Evolutionary conservation across 2,329 filamentous ascomycete species (phyloP).

Genomic region (Madurella mycetomatis): DNA sequence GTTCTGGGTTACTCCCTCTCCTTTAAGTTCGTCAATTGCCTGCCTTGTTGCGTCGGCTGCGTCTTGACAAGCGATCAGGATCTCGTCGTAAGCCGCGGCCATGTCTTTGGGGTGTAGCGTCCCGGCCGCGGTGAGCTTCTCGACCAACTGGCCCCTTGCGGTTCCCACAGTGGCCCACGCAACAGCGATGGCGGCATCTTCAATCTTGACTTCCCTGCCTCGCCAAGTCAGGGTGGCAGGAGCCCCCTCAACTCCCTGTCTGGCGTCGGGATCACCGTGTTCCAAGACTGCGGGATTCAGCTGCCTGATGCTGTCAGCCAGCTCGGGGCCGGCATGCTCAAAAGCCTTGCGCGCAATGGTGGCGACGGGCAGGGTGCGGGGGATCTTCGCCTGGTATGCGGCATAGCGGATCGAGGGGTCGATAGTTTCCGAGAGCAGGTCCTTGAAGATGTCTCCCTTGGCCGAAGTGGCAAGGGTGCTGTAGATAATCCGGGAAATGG

Average conservation of each 20-base stretch:
- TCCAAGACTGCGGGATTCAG: slow-evolving; percentile 65
- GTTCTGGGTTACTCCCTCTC: slow-evolving; percentile 77
- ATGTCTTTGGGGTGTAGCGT: slow-evolving; percentile 57
- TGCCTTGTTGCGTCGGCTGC: slow-evolving; percentile 89
- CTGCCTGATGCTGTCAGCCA: slow-evolving; percentile 65
- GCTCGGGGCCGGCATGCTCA: slow-evolving; percentile 55
- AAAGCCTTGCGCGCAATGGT: slow-evolving; percentile 77
- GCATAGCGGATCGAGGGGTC: slow-evolving; percentile 94
- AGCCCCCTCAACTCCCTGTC: slow-evolving; percentile 43
- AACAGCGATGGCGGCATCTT: slow-evolving; percentile 87
- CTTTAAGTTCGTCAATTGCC: slow-evolving; percentile 83
- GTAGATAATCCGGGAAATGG: slow-evolving; percentile 78
- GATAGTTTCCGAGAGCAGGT: slow-evolving; percentile 77
- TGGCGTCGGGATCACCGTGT: slow-evolving; percentile 47
- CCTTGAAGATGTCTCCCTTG: slow-evolving; percentile 76
- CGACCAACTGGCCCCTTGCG: slow-evolving; percentile 47
- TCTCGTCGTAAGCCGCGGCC: slow-evolving; percentile 83
- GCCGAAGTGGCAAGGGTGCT: slow-evolving; percentile 61
- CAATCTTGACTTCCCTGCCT: slow-evolving; percentile 76
- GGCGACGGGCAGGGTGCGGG: slow-evolving; percentile 76
- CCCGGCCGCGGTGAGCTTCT: slow-evolving; percentile 42
- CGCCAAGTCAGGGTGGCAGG: slow-evolving; percentile 83
- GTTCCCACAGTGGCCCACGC: slow-evolving; percentile 67
- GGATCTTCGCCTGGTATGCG: slow-evolving; percentile 84
- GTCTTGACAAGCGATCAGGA: slow-evolving; percentile 87